Evolutionary conservation across 306 rosid species (phyloP).

Genomic region (Carpinus fangiana): DNA sequence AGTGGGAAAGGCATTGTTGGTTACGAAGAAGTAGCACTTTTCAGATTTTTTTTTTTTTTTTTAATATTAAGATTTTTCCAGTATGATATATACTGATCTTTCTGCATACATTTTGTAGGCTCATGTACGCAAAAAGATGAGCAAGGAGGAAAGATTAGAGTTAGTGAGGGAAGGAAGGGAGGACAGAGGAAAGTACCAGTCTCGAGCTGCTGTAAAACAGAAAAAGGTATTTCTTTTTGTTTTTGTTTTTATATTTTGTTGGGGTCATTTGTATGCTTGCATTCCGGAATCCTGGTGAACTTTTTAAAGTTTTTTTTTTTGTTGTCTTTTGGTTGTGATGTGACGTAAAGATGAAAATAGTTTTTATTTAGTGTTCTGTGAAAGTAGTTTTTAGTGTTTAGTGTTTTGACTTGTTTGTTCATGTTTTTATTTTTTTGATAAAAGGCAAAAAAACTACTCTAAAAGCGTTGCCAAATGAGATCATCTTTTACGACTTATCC

Average conservation of each 20-base stretch:
- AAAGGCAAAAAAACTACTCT: no score
- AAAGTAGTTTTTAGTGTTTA: no score
- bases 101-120: constrained; percentile 42
- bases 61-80: not conserved
- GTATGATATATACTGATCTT: constrained; percentile 11
- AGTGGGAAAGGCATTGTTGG: not conserved
- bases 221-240: constrained; percentile 60
- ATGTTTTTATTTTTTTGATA: no score
- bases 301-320: no score
- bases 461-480: no score
- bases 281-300: not conserved
- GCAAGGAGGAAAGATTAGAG: constrained; percentile 73
- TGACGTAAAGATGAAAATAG: no score
- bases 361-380: no score
- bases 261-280: not conserved
- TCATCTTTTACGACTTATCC: not conserved
- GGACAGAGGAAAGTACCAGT: constrained; percentile 74
- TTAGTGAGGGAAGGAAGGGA: constrained; percentile 83
- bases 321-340: no score
- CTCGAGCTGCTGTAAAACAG: constrained; percentile 80
- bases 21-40: not conserved
- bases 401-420: no score
- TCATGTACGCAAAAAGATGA: constrained; percentile 65
- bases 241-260: not conserved
- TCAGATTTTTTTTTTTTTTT: not conserved